Percentiles rank a stretch among this genome's conserved stretches.
Evolutionary conservation across 805 yeast species (phyloP).

Genomic region (Schwanniomyces yamadae): DNA sequence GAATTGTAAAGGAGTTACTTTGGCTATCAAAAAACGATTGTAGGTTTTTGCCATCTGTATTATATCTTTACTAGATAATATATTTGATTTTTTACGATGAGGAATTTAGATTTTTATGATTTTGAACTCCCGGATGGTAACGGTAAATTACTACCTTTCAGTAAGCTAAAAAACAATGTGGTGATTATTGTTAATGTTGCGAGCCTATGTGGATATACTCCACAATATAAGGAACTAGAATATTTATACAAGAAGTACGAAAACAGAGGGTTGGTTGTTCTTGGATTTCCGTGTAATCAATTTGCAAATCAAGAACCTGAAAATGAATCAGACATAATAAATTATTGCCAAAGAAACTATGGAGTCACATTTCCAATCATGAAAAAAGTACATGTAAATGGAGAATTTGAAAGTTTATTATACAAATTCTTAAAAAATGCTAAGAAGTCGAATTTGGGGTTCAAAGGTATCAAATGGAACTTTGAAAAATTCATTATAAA

Average conservation of each 20-base stretch:
- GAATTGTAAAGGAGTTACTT: no score
- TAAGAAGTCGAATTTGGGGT: slow-evolving; percentile 32
- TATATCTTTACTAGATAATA: no score
- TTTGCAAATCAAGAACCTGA: slow-evolving; percentile 82
- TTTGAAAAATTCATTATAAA: slow-evolving; percentile 71
- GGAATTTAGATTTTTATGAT: no score
- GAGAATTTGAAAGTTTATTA: slow-evolving; percentile 27
- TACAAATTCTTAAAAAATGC: slow-evolving; percentile 28
- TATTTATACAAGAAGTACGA: slow-evolving; percentile 62
- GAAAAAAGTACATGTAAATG: slow-evolving; percentile 38
- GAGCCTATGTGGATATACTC: slow-evolving; percentile 73
- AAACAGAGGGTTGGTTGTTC: slow-evolving; percentile 59
- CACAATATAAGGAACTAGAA: slow-evolving; percentile 75
- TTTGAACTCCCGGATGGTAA: slow-evolving; percentile 62
- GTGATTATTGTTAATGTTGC: slow-evolving; percentile 87
- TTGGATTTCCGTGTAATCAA: slow-evolving; percentile 93
- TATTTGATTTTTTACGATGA: no score
- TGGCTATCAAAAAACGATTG: no score
- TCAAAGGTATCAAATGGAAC: slow-evolving; percentile 65
- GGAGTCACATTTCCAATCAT: slow-evolving; percentile 39
- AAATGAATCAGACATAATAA: slow-evolving; percentile 36
- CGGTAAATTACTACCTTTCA: slow-evolving; percentile 59
- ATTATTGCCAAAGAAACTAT: slow-evolving; percentile 18
- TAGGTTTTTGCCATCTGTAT: no score
- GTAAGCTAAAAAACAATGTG: slow-evolving; percentile 70